Evolutionary conservation across 352 stramenopile genomes (phyloP), one percentile per base, ranked within the genome.

Genomic region (Phytophthora pistaciae): DNA sequence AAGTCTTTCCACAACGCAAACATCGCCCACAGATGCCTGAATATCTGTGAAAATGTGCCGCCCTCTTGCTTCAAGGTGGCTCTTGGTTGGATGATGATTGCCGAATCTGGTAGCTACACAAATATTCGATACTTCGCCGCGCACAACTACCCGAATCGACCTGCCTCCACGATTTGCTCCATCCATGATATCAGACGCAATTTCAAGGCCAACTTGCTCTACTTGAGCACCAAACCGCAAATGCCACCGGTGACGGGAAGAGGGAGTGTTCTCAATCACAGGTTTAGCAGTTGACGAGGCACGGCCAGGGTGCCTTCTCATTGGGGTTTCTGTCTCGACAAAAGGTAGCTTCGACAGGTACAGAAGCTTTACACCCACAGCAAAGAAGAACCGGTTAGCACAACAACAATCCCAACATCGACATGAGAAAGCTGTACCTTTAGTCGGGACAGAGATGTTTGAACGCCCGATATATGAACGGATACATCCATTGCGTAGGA

Each of bases 291-390:
- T 25, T 53, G 25, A 56, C 3, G 49, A 56, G 49, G 49, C 0
- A 38, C 9, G 11, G 21, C 5, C 25, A 20, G 49, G 49, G 33
- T n/a, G 38, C 3, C 52, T 56, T 56, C 9, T 63, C 11, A 54
- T 14, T 6, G 62, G 25, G 6, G 27, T 5, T 57, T 68, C 18
- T 57, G 40, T 25, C 10, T 60, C 20, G 18, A 56, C 20, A 38
- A 67, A 72, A 21, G 82, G 80, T 20, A 78, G 55, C 60, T 83
- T 83, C 38, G 75, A 56, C 14, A 90, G 52, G 68, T 87, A 88
- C 21, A 74, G 58, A 48, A 85, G 54, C 82, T 90, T 55, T 20
- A 74, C 8, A 50, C 18, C 11, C 62, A 59, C 23, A 66, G 56
- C 27, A 63, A 3, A 68, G 9, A n/a, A 20, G 29, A 57, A 63